A percentile compares a stretch with the other conserved stretches of the same genome.
Conservation (phyloP, 2,329 filamentous ascomycete species). For the Harringtonia aguacate region DNA sequence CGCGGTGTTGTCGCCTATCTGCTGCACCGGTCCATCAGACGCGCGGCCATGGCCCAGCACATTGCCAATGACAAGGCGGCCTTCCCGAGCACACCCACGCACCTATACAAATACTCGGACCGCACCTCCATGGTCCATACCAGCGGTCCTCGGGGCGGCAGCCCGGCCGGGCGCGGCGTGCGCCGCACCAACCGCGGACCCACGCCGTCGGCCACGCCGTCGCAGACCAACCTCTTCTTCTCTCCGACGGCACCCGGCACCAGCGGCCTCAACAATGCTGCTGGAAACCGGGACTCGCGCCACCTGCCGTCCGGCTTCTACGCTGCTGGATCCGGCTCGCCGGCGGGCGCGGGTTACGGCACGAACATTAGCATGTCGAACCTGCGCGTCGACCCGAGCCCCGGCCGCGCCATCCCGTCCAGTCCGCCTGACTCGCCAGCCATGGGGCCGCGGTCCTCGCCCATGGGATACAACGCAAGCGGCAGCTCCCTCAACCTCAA, state of each 20-base stretch:
- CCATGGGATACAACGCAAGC: conserved; percentile 34
- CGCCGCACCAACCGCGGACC: conserved; percentile 42
- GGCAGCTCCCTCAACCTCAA: conserved; percentile 58
- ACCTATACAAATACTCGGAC: conserved; percentile 54
- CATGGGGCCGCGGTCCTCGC: conserved; percentile 27
- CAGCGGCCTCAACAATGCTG: conserved; percentile 45
- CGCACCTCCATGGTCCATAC: conserved; percentile 37
- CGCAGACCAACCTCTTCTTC: conserved; percentile 75
- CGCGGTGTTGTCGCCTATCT: conserved; percentile 80
- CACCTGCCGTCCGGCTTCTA: conserved; percentile 92
- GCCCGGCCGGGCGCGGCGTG: conserved; percentile 28
- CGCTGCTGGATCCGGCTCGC: conserved; percentile 50
- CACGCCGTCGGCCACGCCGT: conserved; percentile 44
- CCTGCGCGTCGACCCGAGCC: conserved; percentile 42
- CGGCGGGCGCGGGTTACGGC: conserved; percentile 27
- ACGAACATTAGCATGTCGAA: conserved; percentile 52
- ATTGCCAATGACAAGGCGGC: conserved; percentile 57
- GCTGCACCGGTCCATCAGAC: conserved; percentile 81
- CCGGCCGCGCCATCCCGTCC: conserved; percentile 23
- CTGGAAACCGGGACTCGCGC: conserved; percentile 56
- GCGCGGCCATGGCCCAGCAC: conserved; percentile 68
- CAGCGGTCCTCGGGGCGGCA: conserved; percentile 19
- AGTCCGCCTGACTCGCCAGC: conserved; percentile 53
- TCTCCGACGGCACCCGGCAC: conserved; percentile 68
- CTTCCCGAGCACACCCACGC: conserved; percentile 45